A percentile compares a stretch with the other conserved stretches of the same genome.
These are phyloP conservation scores for Prunus mira DNA, from an alignment of 306 rosid species.

Conservation along the genomic window DNA sequence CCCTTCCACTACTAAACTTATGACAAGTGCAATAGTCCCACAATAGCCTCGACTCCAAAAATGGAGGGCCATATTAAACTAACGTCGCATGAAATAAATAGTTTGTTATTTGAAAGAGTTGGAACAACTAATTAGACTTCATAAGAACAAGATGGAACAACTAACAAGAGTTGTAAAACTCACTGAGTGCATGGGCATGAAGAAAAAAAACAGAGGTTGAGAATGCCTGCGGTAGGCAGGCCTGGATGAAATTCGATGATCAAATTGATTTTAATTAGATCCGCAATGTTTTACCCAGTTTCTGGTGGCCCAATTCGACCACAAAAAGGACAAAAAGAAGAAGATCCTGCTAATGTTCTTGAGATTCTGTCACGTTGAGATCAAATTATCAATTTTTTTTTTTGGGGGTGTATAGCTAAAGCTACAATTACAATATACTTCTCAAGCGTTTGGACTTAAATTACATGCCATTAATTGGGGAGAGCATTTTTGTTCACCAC, in stretches of 20 bases:
- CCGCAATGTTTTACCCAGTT: neutral
- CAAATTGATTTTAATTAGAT: neutral
- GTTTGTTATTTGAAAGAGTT: too few species aligned
- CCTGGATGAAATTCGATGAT: neutral
- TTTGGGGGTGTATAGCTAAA: too few species aligned
- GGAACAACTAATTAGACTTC: neutral
- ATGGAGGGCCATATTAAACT: neutral
- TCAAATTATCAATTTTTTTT: neutral
- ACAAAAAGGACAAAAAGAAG: neutral
- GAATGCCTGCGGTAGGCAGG: neutral
- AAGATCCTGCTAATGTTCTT: neutral
- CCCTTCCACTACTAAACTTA: neutral
- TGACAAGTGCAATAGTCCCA: slow-evolving; percentile 10
- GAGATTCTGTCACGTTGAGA: neutral
- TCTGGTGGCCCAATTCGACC: neutral
- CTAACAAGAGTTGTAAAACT: too few species aligned
- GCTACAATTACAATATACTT: neutral
- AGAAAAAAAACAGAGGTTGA: neutral
- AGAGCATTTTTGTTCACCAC: too few species aligned
- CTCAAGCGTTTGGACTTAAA: too few species aligned
- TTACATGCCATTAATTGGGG: too few species aligned
- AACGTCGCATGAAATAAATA: neutral
- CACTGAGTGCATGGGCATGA: too few species aligned
- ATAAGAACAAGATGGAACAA: neutral
- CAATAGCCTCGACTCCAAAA: neutral